Base-by-base conservation (phyloP, 148 eudicot genomes). In the Hydrangea macrophylla region DNA sequence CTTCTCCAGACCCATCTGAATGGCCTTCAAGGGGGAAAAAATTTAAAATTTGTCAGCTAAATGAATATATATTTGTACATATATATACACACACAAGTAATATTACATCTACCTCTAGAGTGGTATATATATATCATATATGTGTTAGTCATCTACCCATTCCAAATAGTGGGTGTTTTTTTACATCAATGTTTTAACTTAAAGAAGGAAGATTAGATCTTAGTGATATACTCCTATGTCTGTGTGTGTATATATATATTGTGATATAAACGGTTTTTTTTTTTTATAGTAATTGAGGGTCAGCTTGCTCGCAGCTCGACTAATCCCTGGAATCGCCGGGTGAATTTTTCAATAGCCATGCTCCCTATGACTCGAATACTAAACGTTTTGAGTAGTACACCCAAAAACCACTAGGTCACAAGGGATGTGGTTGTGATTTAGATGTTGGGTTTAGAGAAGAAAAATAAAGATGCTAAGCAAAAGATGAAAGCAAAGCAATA, bases 1-100 rank as follows among this genome's bases (percentile, higher is more conserved):
- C 86, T 51, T 83, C 86, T 9, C 83, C 86, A 2, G 83, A 83
- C 31, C 86, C 83, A 65, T 83, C 86, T 23, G 81, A 80, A 62
- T 79, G 81, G 15, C 86, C 83, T 83, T 74, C 50, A 73, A 44
- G 5, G n/a, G n/a, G n/a, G n/a, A n/a, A 51, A 67, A 36, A 15
- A 36, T 60, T 13, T n/a, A 31, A 58, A 35, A 33, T 32, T 5
- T 10, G 15, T 17, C 13, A 32, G 44, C 2, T 48, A 20, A 42
- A 48, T 59, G 17, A 15, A 13, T 20, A 28, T 1, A 7, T 18
- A 58, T 27, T 15, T 2, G 3, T 23, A 22, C 22, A 22, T 23
- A 28, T 17, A 8, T 20, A 44, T 6, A 24, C 26, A 62, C 3
- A 30, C 1, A 17, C 5, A 26, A 26, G 53, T 22, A 48, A n/a